Evolutionary conservation across 805 yeast species (phyloP), one percentile per base, ranked within the genome.

Genomic region (Candida khao-thaluensis): DNA sequence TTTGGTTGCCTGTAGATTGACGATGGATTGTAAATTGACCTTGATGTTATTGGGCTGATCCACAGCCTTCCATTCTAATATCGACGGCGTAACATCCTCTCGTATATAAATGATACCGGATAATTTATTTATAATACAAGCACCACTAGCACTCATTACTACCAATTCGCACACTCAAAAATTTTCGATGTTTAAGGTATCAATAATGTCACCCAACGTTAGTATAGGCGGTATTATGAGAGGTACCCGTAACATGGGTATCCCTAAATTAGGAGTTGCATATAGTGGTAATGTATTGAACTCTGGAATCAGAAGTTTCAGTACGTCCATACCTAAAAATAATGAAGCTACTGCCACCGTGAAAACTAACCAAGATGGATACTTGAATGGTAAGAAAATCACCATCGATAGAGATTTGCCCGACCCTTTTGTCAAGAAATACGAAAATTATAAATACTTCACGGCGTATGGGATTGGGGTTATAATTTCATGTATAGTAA

Each of bases 321-420:
- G n/a, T 23, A 23, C 26, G 5, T 23, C 26, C 7, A 10, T 7
- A 10, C 8, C n/a, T 5, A 7, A 16, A 18, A 17, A 16, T 10
- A 15, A 4, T 17, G 33, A n/a, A 26, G 17, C 35, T 16, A 21
- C 3, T 17, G 3, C 25, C 20, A 30, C 11, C n/a, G 26, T 14
- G n/a, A n/a, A n/a, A n/a, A n/a, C n/a, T n/a, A n/a, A n/a, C n/a
- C n/a, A n/a, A 22, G 28, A 24, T 5, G 29, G 29, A 14, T 23
- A 24, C n/a, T 8, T 33, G 16, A 29, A 30, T 21, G 40, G 41
- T 3, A 48, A 44, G 28, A 37, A 37, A 16, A 40, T 54, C 10
- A 43, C 85, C 1, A 74, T 89, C 3, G 85, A 90, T 44, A 69
- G 82, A 35, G 95, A 85, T 35, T 67, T 91, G 26, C 98, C 98